Evolutionary conservation across 495 filamentous ascomycete genomes (phyloP).

Genomic region (Cercophora samala): DNA sequence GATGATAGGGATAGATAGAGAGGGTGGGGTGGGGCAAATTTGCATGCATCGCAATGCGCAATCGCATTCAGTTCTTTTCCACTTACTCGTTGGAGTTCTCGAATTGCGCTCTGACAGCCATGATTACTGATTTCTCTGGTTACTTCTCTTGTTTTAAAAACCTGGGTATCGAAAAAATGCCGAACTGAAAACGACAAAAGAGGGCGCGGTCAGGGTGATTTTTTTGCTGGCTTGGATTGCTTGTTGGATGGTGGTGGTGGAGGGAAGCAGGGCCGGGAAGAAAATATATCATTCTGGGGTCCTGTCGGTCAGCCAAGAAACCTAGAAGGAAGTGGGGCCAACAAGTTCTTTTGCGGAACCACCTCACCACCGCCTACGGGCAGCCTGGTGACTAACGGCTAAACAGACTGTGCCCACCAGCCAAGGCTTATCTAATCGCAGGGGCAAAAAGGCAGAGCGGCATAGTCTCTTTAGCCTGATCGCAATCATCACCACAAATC

Average conservation of each 20-base stretch:
- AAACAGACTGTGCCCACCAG: neutral
- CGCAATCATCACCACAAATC: neutral
- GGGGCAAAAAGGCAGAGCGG: neutral
- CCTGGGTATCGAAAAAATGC: constrained; percentile 6
- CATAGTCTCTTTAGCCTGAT: neutral
- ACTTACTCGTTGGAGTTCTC: constrained; percentile 96
- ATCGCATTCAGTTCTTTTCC: constrained; percentile 16
- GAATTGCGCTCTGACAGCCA: constrained; percentile 87
- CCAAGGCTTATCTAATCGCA: neutral
- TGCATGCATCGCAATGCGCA: neutral
- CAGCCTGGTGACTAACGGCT: neutral
- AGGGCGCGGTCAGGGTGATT: neutral
- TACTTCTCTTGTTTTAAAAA: neutral
- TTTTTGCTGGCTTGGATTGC: constrained; percentile 18
- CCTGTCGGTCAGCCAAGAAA: neutral
- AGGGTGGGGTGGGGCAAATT: constrained; percentile 18
- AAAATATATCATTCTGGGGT: constrained; percentile 2
- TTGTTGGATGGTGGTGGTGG: constrained; percentile 10
- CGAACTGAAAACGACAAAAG: neutral
- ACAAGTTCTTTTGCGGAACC: too few relatives aligned
- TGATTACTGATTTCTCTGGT: constrained; percentile 31
- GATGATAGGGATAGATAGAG: neutral
- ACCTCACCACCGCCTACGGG: too few relatives aligned
- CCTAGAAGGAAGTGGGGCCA: neutral
- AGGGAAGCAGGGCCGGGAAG: constrained; percentile 4